Base-by-base conservation (phyloP, 805 yeast genomes). In the Ogataea pignaliae region DNA sequence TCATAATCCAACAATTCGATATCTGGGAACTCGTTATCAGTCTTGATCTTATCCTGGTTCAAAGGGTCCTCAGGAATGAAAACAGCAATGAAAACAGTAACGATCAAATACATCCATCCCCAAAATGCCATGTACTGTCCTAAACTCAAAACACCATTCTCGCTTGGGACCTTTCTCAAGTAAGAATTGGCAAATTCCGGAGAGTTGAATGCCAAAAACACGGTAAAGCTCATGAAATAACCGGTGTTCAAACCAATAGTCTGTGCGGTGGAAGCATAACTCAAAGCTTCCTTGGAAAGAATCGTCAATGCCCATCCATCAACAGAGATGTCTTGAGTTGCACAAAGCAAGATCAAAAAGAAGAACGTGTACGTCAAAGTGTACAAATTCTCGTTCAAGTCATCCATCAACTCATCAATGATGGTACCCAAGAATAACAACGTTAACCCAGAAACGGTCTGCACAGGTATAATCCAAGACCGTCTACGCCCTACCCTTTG, bases 251-350 rank as follows among this genome's bases (percentile, higher is more conserved):
- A 73, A 0, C 99, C 99, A 37, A 93, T 79, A 0, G 99, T 93
- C 65, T 93, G 99, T 0, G 99, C 99, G 0, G 99, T 93, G 4
- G 96, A 87, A 0, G 99, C 98, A 68, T 81, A 93, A 14, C 95
- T 82, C 48, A 93, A 71, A 12, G 95, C 84, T 26, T 78, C 78
- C 21, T 81, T 81, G 14, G 90, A 80, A 41, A 93, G 70, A 34
- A 91, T 80, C 1, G 97, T 93, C 57, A 93, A 69, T 0, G 98
- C 97, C 99, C 99, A 93, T 10, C 99, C 98, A 67, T 93, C 99
- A 17, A 93, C 99, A 0, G 99, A 98, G 44, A 93, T 93, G 61
- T 93, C 99, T 64, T 93, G 99, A 0, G 99, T 91, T 1, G 98
- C 97, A 68, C 97, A 90, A 47, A 90, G 72, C 45, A 91, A 78